Evolutionary conservation across 2,329 filamentous ascomycete species (phyloP).

Genomic region (Pseudophaeomoniella oleicola): DNA sequence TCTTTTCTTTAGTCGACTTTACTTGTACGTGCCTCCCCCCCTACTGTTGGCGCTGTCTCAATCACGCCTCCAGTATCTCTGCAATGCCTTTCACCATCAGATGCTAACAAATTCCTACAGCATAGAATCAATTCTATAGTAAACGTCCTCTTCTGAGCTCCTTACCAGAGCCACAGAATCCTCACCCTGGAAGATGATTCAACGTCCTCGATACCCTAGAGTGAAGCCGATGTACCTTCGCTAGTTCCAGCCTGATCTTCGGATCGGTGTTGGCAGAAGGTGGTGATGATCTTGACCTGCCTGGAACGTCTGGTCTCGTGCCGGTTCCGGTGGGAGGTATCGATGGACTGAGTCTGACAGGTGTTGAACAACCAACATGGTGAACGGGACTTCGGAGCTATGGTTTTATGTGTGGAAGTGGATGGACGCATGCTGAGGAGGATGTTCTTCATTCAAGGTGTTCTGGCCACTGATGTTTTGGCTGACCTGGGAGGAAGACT

Average conservation of each 20-base stretch:
- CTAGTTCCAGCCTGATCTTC: slow-evolving; percentile 2
- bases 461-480: no score
- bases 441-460: no score
- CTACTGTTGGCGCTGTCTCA: slow-evolving; percentile 8
- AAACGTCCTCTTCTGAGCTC: slow-evolving; percentile 84
- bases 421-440: no score
- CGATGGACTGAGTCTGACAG: slow-evolving; percentile 15
- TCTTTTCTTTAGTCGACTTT: slow-evolving; percentile 27
- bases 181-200: slow-evolving; percentile 88
- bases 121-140: slow-evolving; percentile 97
- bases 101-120: slow-evolving; percentile 6
- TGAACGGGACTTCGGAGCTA: no score
- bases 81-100: slow-evolving; percentile 2
- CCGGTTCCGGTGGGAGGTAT: slow-evolving; percentile 12
- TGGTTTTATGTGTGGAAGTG: no score
- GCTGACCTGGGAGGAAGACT: no score
- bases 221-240: slow-evolving; percentile 55
- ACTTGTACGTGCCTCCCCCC: slow-evolving; percentile 19
- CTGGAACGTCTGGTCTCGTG: slow-evolving; percentile 13
- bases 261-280: slow-evolving; percentile 41
- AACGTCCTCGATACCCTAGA: slow-evolving; percentile 78
- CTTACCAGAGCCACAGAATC: slow-evolving; percentile 81
- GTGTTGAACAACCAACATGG: no score
- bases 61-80: not conserved
- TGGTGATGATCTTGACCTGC: slow-evolving; percentile 88